Evolutionary conservation across 2,329 filamentous ascomycete genomes (phyloP), one percentile per base, ranked within the genome.

Genomic region (Sclerotiophoma versabilis): DNA sequence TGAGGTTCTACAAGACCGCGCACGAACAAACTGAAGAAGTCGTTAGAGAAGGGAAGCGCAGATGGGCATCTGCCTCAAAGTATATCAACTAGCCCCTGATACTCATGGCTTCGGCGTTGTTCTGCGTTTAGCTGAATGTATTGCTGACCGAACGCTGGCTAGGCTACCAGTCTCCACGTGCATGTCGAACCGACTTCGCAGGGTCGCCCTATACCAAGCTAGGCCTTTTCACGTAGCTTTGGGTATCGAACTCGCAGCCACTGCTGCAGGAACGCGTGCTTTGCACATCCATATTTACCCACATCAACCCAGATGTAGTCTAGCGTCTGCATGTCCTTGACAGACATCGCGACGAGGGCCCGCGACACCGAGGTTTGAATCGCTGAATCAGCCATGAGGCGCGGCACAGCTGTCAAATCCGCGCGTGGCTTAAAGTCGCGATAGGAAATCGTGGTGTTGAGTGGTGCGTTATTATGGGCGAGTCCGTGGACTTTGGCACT

Each of bases 1-100:
- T 54, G 30, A 53, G 53, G 54, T 57, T 60, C 63, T 67, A 66
- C 60, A 60, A 58, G 44, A 54, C 49, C 54, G 30, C 34, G 29
- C 34, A 53, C 51, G 65, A 67, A 67, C 63, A 61, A 59, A 64
- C 59, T 60, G 53, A 29, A 60, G 37, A 53, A 64, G 59, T 63
- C 49, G 63, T 61, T 68, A 42, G 42, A 54, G 52, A 58, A 47
- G 25, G 27, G 45, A 48, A 54, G 20, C 22, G 22, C 22, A 29
- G 22, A 43, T 12, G 23, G 37, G 49, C 19, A n/a, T 11, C 41
- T 1, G 15, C 10, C 20, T 15, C 36, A 20, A 48, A 19, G 19
- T 66, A 62, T 66, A 64, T 59, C 15, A 15, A 12, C 19, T 5
- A 22, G 23, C 47, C 54, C 56, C 61, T 48, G 33, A 41, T 22